Base-by-base conservation (phyloP, 1,284 basidiomycete species). In the Abortiporus biennis region DNA sequence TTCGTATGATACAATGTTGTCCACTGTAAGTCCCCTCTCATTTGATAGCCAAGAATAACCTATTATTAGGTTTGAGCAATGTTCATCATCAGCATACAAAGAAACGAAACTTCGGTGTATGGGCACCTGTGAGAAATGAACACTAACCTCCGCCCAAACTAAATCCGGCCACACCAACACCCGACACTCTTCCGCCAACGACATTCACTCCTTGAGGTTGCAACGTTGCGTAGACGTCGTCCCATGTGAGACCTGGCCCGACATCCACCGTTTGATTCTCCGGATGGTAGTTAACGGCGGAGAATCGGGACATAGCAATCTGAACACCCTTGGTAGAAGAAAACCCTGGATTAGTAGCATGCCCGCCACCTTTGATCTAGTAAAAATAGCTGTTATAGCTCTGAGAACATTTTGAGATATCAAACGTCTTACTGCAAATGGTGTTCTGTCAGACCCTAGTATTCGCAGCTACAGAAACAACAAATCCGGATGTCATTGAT, bases 281-380 rank as follows among this genome's bases (percentile, higher is more conserved):
- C 2, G 46, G 44, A 38, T 69, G 46, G 46, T 69, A 67, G 0
- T 36, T 50, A 16, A 74, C 62, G 13, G 66, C 51, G 33, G 59
- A 62, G 55, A 79, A 70, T 3, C 65, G 63, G 40, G 51, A 52
- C 62, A 78, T 66, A 6, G 65, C 57, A 48, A 79, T 74, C 27
- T 76, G 74, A 9, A 78, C 65, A 15, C 76, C 75, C 0, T 56
- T 48, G 2, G 73, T 75, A 1, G 75, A 77, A 15, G 71, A 74
- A 54, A 72, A 74, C 2, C 67, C 67, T 1, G 63, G 63, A 48
- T 72, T 74, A 5, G 63, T 56, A 1, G 67, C 49, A 51, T 76
- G 74, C 0, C 74, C 74, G 15, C 69, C 76, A 5, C 70, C 66
- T 50, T 74, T 75, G 45, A 76, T 61, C 66, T 72, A n/a, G 41